Evolutionary conservation across 2,329 filamentous ascomycete genomes (phyloP).

Genomic region (Tolypocladium endophyticum): DNA sequence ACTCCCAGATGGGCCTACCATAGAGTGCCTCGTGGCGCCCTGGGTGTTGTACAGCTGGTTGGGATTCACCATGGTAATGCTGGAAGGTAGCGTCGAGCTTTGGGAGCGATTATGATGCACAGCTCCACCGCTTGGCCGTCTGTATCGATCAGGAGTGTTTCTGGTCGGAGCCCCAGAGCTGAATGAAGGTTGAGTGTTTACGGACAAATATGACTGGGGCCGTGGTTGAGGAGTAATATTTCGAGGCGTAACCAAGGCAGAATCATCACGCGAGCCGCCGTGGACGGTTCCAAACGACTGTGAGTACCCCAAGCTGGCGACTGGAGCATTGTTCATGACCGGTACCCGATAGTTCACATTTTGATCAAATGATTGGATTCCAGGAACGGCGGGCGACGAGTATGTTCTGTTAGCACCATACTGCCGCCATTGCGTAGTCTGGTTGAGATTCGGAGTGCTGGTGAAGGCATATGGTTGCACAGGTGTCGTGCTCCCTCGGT

Average conservation of each 20-base stretch:
- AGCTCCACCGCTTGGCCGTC: conserved; percentile 46
- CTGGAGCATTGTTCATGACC: conserved; percentile 25
- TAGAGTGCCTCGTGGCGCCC: conserved; percentile 18
- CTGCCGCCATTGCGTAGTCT: conserved; percentile 40
- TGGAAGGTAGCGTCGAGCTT: conserved; percentile 20
- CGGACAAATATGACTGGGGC: conserved; percentile 32
- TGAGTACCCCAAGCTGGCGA: conserved; percentile 28
- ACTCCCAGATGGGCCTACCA: conserved; percentile 40
- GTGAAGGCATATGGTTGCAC: conserved; percentile 72
- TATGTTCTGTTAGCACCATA: conserved; percentile 35
- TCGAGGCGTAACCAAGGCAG: conserved; percentile 29
- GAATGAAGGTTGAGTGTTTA: conserved; percentile 38
- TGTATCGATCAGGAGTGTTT: conserved; percentile 65
- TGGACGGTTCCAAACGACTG: conserved; percentile 22
- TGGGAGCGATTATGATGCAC: conserved; percentile 26
- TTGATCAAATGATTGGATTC: conserved; percentile 14
- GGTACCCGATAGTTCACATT: conserved; percentile 10
- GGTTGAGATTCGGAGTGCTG: conserved; percentile 54
- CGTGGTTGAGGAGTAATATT: conserved; percentile 28
- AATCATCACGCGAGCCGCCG: conserved; percentile 42
- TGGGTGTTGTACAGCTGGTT: conserved; percentile 19
- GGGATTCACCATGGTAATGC: conserved; percentile 13
- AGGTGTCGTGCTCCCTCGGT: conserved; percentile 45
- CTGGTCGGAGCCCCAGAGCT: conserved; percentile 24
- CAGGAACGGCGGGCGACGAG: conserved; percentile 32